Conservation (phyloP, 768 basidiomycete genomes). For the Neoboletus brunneissimus region DNA sequence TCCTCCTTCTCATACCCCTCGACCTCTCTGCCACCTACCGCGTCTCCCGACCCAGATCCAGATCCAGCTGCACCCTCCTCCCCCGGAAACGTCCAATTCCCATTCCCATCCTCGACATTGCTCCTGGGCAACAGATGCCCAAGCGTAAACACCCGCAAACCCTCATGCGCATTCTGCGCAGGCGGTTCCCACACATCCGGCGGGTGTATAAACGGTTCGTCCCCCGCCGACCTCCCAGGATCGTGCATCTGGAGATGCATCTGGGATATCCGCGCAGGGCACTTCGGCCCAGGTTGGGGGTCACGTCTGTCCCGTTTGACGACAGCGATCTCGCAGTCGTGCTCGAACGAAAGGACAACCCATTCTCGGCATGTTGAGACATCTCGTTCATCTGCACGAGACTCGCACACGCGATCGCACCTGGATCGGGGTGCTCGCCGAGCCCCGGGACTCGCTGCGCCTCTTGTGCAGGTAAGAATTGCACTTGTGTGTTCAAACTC, state of each 20-base stretch:
- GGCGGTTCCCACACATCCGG: conserved; percentile 28
- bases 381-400: conserved; percentile 79
- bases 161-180: conserved; percentile 47
- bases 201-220: conserved; percentile 29
- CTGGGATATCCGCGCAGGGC: conserved; percentile 48
- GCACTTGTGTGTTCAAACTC: conserved; percentile 15
- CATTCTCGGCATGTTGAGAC: conserved; percentile 56
- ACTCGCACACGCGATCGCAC: conserved; percentile 59
- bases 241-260: conserved; percentile 45
- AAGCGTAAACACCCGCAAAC: conserved; percentile 76
- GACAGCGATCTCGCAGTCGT: conserved; percentile 16
- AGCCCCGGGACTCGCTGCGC: conserved; percentile 49
- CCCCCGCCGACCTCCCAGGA: conserved; percentile 25
- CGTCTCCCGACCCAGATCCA: conserved; percentile 12
- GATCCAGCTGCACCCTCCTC: conserved; percentile 17
- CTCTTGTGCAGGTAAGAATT: conserved; percentile 57
- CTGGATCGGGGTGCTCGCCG: conserved; percentile 44
- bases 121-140: conserved; percentile 69
- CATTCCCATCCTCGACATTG: conserved; percentile 48
- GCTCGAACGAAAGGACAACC: conserved; percentile 26
- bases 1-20: conserved; percentile 27
- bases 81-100: conserved; percentile 59
- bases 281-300: conserved; percentile 35
- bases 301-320: conserved; percentile 17
- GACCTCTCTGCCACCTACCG: conserved; percentile 21